Evolutionary conservation across 768 basidiomycete genomes (phyloP).

Genomic region (Coprinopsis sp.): DNA sequence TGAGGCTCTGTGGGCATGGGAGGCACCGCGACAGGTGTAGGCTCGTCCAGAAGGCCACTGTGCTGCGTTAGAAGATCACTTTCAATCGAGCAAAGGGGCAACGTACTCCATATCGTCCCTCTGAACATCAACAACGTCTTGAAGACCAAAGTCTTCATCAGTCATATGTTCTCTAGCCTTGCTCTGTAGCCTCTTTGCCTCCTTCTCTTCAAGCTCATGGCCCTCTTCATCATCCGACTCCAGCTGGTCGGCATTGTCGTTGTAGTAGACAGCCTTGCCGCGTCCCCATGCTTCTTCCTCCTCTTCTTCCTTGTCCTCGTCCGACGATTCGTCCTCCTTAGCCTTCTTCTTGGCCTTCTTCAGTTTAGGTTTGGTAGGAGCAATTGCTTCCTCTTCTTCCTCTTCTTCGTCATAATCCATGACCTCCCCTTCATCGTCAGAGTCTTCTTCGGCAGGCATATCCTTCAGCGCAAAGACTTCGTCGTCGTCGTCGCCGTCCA

Average conservation of each 20-base stretch:
- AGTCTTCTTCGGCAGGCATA: slow-evolving; percentile 33
- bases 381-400: slow-evolving; percentile 25
- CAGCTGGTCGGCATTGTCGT: slow-evolving; percentile 74
- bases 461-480: slow-evolving; percentile 78
- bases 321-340: slow-evolving; percentile 25
- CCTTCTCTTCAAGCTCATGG: slow-evolving; percentile 82
- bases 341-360: slow-evolving; percentile 24
- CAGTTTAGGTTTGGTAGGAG: slow-evolving; percentile 19
- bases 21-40: slow-evolving; percentile 28
- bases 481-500: slow-evolving; percentile 46
- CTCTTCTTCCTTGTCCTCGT: slow-evolving; percentile 33
- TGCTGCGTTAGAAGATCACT: neutral
- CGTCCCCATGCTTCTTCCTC: slow-evolving; percentile 79
- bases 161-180: slow-evolving; percentile 67
- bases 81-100: neutral
- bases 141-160: slow-evolving; percentile 83
- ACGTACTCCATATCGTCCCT: slow-evolving; percentile 30
- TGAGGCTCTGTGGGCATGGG: slow-evolving; percentile 52
- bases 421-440: slow-evolving; percentile 24
- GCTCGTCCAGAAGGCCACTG: slow-evolving; percentile 39
- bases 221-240: slow-evolving; percentile 89
- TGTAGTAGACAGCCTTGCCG: slow-evolving; percentile 77
- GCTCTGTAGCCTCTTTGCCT: slow-evolving; percentile 73
- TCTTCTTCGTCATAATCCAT: slow-evolving; percentile 35
- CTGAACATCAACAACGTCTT: slow-evolving; percentile 44